Conservation (phyloP, 192 early-diverging fungal species). For the Mortierella antarctica region DNA sequence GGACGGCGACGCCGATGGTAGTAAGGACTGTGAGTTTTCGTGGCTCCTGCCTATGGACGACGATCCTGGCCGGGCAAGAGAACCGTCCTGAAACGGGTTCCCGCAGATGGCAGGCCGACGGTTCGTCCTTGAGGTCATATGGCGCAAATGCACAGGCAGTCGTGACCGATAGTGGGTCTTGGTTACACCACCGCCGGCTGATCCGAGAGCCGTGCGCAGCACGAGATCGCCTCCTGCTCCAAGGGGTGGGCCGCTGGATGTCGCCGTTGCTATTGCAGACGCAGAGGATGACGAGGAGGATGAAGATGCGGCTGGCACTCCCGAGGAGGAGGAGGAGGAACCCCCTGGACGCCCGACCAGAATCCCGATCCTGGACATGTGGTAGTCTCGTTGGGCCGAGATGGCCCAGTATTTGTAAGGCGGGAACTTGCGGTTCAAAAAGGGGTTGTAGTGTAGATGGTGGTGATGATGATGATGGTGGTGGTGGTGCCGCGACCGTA, state of each 20-base stretch:
- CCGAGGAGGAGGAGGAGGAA: neutral
- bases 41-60: neutral
- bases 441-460: constrained; percentile 23
- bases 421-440: constrained; percentile 43
- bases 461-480: constrained; percentile 14
- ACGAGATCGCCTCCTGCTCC: constrained; percentile 17
- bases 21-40: neutral
- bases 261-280: neutral
- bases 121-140: constrained; percentile 40
- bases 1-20: neutral
- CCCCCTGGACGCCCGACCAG: neutral
- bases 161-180: constrained; percentile 22
- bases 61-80: neutral
- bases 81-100: constrained; percentile 2
- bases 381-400: constrained; percentile 43
- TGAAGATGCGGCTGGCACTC: too few relatives aligned
- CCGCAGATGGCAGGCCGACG: constrained; percentile 30
- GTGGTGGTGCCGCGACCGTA: constrained; percentile 2
- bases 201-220: constrained; percentile 15
- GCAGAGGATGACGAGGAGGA: neutral
- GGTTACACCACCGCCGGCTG: constrained; percentile 22
- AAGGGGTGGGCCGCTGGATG: neutral
- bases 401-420: constrained; percentile 37
- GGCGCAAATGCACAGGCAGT: constrained; percentile 42
- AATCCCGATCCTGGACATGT: constrained; percentile 37